Evolutionary conservation across 805 yeast genomes (phyloP).

Genomic region (Jamesozyma gamospora): DNA sequence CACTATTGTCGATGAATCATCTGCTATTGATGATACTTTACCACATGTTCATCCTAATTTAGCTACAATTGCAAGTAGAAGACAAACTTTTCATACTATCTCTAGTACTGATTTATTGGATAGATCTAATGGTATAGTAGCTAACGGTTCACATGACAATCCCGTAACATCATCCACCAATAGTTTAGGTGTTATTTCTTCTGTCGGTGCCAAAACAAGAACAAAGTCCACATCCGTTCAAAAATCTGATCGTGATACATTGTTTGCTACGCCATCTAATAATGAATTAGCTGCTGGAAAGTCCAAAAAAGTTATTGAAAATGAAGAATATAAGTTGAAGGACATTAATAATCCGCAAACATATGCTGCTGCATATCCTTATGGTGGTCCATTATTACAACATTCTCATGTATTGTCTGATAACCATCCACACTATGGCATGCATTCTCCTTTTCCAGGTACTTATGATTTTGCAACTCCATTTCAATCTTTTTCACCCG

Average conservation of each 20-base stretch:
- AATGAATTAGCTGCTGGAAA: not conserved
- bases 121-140: not conserved
- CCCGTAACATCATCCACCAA: not conserved
- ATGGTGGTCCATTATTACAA: slow-evolving; percentile 26
- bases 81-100: slow-evolving; percentile 27
- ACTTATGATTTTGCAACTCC: slow-evolving; percentile 27
- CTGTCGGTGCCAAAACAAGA: slow-evolving; percentile 13
- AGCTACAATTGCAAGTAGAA: slow-evolving; percentile 18
- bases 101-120: slow-evolving; percentile 18
- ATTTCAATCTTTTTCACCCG: slow-evolving; percentile 27
- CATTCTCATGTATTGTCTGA: slow-evolving; percentile 23
- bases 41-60: slow-evolving; percentile 9
- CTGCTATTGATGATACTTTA: slow-evolving; percentile 7
- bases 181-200: slow-evolving; percentile 5
- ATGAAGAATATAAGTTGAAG: slow-evolving; percentile 2
- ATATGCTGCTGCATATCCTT: slow-evolving; percentile 27
- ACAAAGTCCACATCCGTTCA: slow-evolving; percentile 26
- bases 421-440: slow-evolving; percentile 17
- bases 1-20: slow-evolving; percentile 6
- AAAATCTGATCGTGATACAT: slow-evolving; percentile 11
- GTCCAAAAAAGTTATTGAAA: slow-evolving; percentile 10
- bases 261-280: slow-evolving; percentile 4
- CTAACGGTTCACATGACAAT: not conserved
- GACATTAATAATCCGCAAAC: slow-evolving; percentile 12
- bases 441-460: slow-evolving; percentile 27